Conservation (phyloP, 345 rosid species). For the Acer negundo region DNA sequence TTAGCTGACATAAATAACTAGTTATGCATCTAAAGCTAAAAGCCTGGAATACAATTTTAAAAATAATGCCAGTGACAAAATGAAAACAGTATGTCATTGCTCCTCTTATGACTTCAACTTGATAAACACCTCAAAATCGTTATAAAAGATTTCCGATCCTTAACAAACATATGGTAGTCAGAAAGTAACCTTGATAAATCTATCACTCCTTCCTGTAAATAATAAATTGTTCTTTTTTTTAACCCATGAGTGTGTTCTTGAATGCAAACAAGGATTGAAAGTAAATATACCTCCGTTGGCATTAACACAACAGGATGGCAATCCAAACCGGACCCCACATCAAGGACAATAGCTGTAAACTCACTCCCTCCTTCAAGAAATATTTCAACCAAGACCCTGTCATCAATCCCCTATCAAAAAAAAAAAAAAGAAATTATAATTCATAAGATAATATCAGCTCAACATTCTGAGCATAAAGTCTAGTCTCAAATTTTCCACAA, state of each 20-base stretch:
- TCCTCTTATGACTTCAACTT: not conserved
- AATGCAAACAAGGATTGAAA: constrained; percentile 16
- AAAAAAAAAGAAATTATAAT: constrained; percentile 14
- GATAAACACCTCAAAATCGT: not conserved
- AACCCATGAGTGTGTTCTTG: not conserved
- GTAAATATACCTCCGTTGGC: constrained; percentile 78
- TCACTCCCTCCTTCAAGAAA: constrained; percentile 88
- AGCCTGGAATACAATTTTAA: not conserved
- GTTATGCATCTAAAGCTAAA: constrained; percentile 9
- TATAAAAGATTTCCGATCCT: not conserved
- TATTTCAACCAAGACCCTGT: constrained; percentile 68
- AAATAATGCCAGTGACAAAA: not conserved
- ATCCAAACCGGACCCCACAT: constrained; percentile 78
- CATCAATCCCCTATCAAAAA: constrained; percentile 74
- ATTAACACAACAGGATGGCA: constrained; percentile 75
- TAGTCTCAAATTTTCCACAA: constrained; percentile 1
- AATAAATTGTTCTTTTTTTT: not conserved
- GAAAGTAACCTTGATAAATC: not conserved
- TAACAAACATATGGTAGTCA: not conserved
- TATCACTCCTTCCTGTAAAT: not conserved
- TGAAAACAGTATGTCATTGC: not conserved
- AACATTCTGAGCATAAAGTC: constrained; percentile 6
- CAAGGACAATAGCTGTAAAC: constrained; percentile 91
- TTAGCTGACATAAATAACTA: constrained; percentile 7
- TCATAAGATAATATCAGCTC: constrained; percentile 14